Evolutionary conservation across 1,139 yeast genomes (phyloP).

Genomic region (Taiozyma onychis): DNA sequence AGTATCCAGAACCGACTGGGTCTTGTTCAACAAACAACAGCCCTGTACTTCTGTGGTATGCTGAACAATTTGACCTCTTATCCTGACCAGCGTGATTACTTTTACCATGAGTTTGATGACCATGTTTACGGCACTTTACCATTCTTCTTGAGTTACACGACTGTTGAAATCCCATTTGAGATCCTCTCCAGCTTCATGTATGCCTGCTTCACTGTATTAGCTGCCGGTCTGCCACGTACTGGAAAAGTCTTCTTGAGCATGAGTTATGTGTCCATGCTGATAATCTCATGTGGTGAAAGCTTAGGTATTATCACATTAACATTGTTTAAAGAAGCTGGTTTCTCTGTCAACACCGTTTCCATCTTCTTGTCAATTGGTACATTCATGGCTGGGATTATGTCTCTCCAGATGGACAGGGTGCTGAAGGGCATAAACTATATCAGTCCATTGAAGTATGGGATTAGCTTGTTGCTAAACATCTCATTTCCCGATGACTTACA

Average conservation of each 20-base stretch:
- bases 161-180: constrained; percentile 72
- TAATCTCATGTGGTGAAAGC: constrained; percentile 79
- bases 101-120: constrained; percentile 76
- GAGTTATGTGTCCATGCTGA: constrained; percentile 47
- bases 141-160: constrained; percentile 59
- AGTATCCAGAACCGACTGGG: constrained; percentile 70
- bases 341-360: constrained; percentile 70
- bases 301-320: constrained; percentile 77
- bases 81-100: constrained; percentile 69
- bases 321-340: constrained; percentile 65
- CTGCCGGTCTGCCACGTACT: constrained; percentile 68
- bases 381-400: constrained; percentile 82
- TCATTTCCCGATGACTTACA: constrained; percentile 33
- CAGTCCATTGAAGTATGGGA: constrained; percentile 62
- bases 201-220: constrained; percentile 58
- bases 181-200: constrained; percentile 54
- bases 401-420: constrained; percentile 66
- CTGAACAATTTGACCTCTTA: constrained; percentile 71
- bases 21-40: constrained; percentile 64
- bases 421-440: constrained; percentile 67
- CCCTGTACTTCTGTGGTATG: constrained; percentile 76
- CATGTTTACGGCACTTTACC: constrained; percentile 65
- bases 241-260: constrained; percentile 62
- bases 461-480: constrained; percentile 48
- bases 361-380: constrained; percentile 63